Evolutionary conservation across 2,329 filamentous ascomycete genomes (phyloP), one percentile per base, ranked within the genome.

Genomic region (Hymenoscyphus albidus): DNA sequence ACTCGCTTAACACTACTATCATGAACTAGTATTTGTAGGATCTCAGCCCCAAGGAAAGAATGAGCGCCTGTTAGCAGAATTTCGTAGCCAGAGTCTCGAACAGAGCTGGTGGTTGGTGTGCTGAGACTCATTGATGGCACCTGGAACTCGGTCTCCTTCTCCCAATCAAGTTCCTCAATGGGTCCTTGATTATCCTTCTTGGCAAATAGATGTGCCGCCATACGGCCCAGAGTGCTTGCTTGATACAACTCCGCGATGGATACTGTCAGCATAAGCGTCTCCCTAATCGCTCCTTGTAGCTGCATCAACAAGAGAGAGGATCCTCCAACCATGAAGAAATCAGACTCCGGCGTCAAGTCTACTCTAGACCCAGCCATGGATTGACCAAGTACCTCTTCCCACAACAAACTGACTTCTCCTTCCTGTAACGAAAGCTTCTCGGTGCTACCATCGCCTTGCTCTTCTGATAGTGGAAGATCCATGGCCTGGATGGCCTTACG

Each of bases 1-100:
- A 84, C 69, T 7, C 68, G 70, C 0, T 62, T 22, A 0, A 83
- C 73, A 0, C 59, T 58, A 0, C 67, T 31, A 3, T 76, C 61
- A 1, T 70, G 61, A 0, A 77, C 59, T 0, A 84, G 75, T 1
- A 71, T 65, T 5, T 65, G 61, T 1, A 83, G 70, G 18, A 83
- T 59, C 12, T 75, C 62, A 5, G 66, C 51, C 3, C 76, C 79
- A 1, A 84, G 69, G 61, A 78, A 80, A 0, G 76, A 77, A 5
- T 76, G 76, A 2, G 76, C 70, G 0, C 79, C 79, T 0, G 78
- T 81, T 2, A 80, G 63, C 18, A 55, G 7, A 9, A 55, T 55
- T n/a, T 55, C 51, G 27, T 10, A 13, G 27, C 51, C 51, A 22
- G 40, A 42, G 3, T 42, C 40, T 42, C 6, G 40, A 13, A 42